Evolutionary conservation across 306 rosid genomes (phyloP), one percentile per base, ranked within the genome.

Genomic region (Benincasa hispida): DNA sequence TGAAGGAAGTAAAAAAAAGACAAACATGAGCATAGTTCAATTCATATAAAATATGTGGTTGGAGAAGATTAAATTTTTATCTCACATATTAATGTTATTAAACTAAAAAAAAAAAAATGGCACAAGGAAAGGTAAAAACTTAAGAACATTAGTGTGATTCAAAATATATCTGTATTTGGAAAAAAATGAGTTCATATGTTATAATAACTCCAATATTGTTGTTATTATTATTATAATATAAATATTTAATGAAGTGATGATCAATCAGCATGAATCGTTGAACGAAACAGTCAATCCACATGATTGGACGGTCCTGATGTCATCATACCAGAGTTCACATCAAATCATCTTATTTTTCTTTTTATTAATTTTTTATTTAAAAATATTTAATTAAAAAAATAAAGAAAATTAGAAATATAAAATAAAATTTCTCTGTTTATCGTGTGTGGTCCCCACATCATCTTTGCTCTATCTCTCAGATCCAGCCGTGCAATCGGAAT

Each of bases 301-400:
- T 89, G 91, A 90, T 89, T 92, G 89, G 89, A 92, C 92, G 92
- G 83, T 80, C 86, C 62, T 86, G 89, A 85, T 92, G 87, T 90
- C 95, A 89, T 87, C 59, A 86, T 92, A 82, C 83, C 68, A 63
- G 53, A 21, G 60, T 72, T 72, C 76, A 48, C 45, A 72, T 68
- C 78, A 54, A 67, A 76, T 74, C 11, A 50, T 60, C 59, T 18
- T 62, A 15, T 47, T 6, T 69, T 22, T 2, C 0, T 10, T 34
- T 32, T 32, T 32, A 32, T 32, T 32, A 32, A 32, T 32, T 34
- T 2, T 34, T 34, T 34, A 34, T n/a, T n/a, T 6, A 34, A 34
- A 34, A 34, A 34, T 2, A 3, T 34, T 34, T 0, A 34, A 34
- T 32, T 32, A 32, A 32, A 32, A 32, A 32, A 32, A 32, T 1